These are phyloP conservation scores for Ascochyta koolunga DNA, from an alignment of 2,329 filamentous ascomycete species.

Conservation along the genomic window DNA sequence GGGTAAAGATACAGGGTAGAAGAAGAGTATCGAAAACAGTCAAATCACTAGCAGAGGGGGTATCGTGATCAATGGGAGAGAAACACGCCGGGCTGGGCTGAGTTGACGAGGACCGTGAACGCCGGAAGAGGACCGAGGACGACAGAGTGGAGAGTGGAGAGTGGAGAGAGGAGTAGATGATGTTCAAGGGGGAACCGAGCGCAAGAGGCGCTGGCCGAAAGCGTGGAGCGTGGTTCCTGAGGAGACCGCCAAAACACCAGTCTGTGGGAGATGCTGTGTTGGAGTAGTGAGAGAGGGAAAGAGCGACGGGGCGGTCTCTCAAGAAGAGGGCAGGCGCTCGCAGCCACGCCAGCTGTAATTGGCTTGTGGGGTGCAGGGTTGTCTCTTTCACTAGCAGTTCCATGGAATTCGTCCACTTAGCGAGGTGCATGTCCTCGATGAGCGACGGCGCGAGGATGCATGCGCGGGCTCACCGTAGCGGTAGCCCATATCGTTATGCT, in stretches of 20 bases:
- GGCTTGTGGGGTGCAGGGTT: conserved; percentile 23
- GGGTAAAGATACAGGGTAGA: conserved; percentile 30
- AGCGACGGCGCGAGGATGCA: conserved; percentile 10
- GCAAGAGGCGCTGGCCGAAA: conserved; percentile 51
- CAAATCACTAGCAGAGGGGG: conserved; percentile 39
- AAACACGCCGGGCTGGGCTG: conserved; percentile 27
- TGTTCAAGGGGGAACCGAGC: conserved; percentile 44
- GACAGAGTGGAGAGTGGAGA: conserved; percentile 29
- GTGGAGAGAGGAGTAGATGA: conserved; percentile 37
- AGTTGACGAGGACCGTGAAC: conserved; percentile 45
- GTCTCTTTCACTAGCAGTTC: too few relatives aligned
- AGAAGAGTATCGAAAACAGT: conserved; percentile 22
- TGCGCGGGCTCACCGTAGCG: conserved; percentile 12
- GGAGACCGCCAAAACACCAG: conserved; percentile 47
- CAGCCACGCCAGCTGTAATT: conserved; percentile 27
- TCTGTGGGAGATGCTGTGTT: conserved; percentile 29
- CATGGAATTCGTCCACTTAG: neutral
- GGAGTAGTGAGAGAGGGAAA: conserved; percentile 33
- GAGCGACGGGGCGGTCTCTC: conserved; percentile 31
- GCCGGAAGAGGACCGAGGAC: conserved; percentile 43
- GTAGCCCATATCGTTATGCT: too few relatives aligned
- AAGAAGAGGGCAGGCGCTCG: conserved; percentile 31
- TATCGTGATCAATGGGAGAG: conserved; percentile 43
- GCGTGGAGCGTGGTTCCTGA: conserved; percentile 43
- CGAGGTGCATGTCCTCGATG: conserved; percentile 3